phyloP scores from a whole-genome alignment of 1,284 basidiomycete species.

The Tylopilus sp. region DNA sequence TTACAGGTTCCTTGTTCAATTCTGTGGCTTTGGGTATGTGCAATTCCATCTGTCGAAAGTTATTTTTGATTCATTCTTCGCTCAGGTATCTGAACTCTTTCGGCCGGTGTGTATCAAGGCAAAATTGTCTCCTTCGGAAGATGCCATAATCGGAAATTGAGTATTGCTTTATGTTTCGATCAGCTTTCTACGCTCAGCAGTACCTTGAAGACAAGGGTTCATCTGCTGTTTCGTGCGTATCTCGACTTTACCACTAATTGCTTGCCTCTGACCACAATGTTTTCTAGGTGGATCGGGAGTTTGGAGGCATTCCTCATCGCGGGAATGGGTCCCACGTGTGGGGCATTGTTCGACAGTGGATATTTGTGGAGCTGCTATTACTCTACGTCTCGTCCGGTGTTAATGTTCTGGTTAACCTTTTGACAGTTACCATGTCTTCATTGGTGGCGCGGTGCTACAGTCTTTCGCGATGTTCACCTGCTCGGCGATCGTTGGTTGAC shows the following conservation, averaged over 20 bases:
- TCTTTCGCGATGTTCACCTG: slow-evolving; percentile 43
- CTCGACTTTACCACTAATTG: no score
- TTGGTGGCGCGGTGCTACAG: slow-evolving; percentile 39
- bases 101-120: not conserved
- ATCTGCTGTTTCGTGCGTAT: no score
- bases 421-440: slow-evolving; percentile 20
- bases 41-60: not conserved
- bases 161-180: no score
- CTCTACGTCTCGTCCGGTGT: not conserved
- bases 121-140: not conserved
- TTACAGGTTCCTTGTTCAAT: not conserved
- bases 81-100: not conserved
- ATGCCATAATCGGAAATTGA: not conserved
- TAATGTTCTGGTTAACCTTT: not conserved
- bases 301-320: slow-evolving; percentile 28
- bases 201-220: no score
- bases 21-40: not conserved
- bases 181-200: no score
- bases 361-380: slow-evolving; percentile 40
- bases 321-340: slow-evolving; percentile 36
- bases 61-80: not conserved
- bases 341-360: slow-evolving; percentile 41
- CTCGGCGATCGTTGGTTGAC: no score
- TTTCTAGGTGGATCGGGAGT: slow-evolving; percentile 43
- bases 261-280: no score